Conservation (phyloP, 257 asterid species). For the Plantago major region DNA sequence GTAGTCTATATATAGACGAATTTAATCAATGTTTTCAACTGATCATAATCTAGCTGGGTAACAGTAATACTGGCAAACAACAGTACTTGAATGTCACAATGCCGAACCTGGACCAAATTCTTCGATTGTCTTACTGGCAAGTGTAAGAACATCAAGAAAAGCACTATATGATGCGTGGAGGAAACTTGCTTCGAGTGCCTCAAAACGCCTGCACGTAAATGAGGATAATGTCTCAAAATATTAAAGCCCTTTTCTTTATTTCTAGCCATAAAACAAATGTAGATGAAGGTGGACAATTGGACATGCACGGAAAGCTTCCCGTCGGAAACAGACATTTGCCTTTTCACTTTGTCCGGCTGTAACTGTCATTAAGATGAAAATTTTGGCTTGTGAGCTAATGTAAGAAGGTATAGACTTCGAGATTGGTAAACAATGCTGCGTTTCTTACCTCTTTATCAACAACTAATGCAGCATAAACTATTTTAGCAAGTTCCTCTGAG, state of each 20-base stretch:
- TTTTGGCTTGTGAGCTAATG: no score
- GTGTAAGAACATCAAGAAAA: slow-evolving; percentile 73
- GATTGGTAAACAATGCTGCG: background rate
- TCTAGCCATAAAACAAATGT: background rate
- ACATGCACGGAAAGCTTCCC: slow-evolving; percentile 83
- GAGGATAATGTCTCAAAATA: background rate
- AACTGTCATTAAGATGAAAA: no score
- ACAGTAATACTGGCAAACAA: no score
- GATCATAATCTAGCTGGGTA: no score
- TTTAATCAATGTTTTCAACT: no score
- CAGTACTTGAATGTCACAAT: slow-evolving; percentile 18
- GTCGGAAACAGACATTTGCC: slow-evolving; percentile 50
- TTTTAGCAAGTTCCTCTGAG: slow-evolving; percentile 57
- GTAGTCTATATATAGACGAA: no score
- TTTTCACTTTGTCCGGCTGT: slow-evolving; percentile 88
- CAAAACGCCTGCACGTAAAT: slow-evolving; percentile 50
- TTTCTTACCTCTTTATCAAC: slow-evolving; percentile 80
- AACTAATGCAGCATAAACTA: slow-evolving; percentile 60
- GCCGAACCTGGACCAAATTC: slow-evolving; percentile 49
- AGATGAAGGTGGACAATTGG: no score
- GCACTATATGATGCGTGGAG: slow-evolving; percentile 86
- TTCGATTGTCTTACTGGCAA: slow-evolving; percentile 70
- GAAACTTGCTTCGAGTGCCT: slow-evolving; percentile 83
- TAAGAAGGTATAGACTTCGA: slow-evolving; percentile 4
- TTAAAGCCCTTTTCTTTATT: background rate